Percentiles rank a stretch among this genome's conserved stretches.
These are phyloP conservation scores for Apodospora peruviana DNA, from an alignment of 495 filamentous ascomycete genomes.

Conservation along the genomic window DNA sequence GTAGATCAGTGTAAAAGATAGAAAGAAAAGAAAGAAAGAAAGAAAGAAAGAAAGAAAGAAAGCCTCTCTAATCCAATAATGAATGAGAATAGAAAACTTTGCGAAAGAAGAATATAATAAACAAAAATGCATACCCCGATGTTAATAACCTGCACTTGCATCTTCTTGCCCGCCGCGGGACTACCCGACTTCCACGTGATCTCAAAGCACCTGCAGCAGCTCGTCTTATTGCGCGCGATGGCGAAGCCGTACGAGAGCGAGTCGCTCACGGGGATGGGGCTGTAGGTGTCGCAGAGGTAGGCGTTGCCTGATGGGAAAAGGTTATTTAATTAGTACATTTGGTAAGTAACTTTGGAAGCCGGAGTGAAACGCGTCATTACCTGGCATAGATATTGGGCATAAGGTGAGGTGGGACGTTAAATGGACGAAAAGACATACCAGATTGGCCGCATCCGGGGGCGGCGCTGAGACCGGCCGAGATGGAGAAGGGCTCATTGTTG, in stretches of 20 bases:
- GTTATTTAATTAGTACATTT: no score
- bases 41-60: neutral
- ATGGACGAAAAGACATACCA: neutral
- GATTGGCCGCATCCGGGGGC: slow-evolving; percentile 3
- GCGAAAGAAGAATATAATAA: neutral
- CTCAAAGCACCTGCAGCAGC: slow-evolving; percentile 13
- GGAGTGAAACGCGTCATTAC: no score
- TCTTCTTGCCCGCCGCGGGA: slow-evolving; percentile 7
- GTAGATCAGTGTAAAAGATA: neutral
- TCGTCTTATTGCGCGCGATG: slow-evolving; percentile 6
- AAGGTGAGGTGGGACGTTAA: no score
- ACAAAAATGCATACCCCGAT: slow-evolving; percentile 1
- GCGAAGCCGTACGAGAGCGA: slow-evolving; percentile 9
- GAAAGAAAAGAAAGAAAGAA: neutral
- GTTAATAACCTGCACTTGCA: slow-evolving; percentile 11
- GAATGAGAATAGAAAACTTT: no score
- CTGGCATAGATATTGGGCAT: no score
- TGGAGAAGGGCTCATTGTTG: slow-evolving; percentile 10
- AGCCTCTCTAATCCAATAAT: no score
- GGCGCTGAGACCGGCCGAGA: slow-evolving; percentile 4
- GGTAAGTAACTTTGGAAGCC: no score
- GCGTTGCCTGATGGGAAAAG: no score
- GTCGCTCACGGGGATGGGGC: slow-evolving; percentile 1
- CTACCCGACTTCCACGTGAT: slow-evolving; percentile 3
- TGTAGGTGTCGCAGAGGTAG: slow-evolving; percentile 11